These are phyloP conservation scores for Trichophyton mentagrophytes DNA, from an alignment of 2,329 filamentous ascomycete species.

Conservation along the genomic window DNA sequence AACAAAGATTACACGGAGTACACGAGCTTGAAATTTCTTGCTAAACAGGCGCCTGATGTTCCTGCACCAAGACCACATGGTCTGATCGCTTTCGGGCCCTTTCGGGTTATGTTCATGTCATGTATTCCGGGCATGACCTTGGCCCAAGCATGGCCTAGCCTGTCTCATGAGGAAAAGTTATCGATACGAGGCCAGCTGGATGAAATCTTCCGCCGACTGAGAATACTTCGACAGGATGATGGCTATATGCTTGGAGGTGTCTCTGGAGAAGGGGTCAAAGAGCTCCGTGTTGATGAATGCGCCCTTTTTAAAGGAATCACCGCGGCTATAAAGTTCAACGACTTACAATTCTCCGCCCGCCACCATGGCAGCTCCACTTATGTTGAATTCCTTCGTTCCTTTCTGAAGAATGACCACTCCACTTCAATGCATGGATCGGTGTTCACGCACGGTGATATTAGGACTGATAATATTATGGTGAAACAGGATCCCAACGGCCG, in stretches of 20 bases:
- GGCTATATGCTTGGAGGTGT: slow-evolving; percentile 16
- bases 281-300: slow-evolving; percentile 13
- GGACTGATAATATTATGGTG: slow-evolving; percentile 11
- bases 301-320: slow-evolving; percentile 14
- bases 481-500: neutral
- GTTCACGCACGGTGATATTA: slow-evolving; percentile 10
- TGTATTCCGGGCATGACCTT: slow-evolving; percentile 18
- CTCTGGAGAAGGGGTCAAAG: slow-evolving; percentile 19
- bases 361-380: slow-evolving; percentile 16
- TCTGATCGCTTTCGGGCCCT: slow-evolving; percentile 15
- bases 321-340: slow-evolving; percentile 12
- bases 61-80: slow-evolving; percentile 21
- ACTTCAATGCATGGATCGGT: slow-evolving; percentile 4
- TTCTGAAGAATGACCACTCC: slow-evolving; percentile 12
- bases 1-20: slow-evolving; percentile 17
- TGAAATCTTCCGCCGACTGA: slow-evolving; percentile 15
- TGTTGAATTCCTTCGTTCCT: slow-evolving; percentile 16
- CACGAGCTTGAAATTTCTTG: slow-evolving; percentile 19
- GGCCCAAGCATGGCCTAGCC: slow-evolving; percentile 15
- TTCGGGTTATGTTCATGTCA: slow-evolving; percentile 21
- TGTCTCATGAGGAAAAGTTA: slow-evolving; percentile 15
- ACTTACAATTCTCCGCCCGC: slow-evolving; percentile 17
- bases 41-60: slow-evolving; percentile 16
- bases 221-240: slow-evolving; percentile 14
- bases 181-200: slow-evolving; percentile 12